These are phyloP conservation scores for Ciborinia camelliae DNA, from an alignment of 2,329 filamentous ascomycete species.

Conservation along the genomic window DNA sequence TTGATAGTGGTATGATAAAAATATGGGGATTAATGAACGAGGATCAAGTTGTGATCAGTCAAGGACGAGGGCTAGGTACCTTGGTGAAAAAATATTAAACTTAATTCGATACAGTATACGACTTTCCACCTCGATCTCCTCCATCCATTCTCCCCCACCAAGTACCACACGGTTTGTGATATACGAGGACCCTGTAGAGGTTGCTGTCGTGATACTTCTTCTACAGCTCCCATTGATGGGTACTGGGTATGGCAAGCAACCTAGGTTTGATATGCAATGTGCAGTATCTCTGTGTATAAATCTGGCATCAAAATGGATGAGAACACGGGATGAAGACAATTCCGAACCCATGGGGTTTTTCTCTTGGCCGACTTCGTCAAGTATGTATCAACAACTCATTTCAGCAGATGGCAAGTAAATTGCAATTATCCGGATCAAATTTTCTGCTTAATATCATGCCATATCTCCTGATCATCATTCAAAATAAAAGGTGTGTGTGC, in stretches of 20 bases:
- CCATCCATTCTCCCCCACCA: neutral
- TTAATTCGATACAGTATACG: too few relatives aligned
- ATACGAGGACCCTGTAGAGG: conserved; percentile 8
- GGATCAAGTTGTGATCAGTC: neutral
- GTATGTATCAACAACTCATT: neutral
- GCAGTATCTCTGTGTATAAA: neutral
- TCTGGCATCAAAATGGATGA: neutral
- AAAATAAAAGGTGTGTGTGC: conserved; percentile 11
- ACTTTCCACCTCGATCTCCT: neutral
- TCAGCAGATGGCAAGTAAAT: neutral
- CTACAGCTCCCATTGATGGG: neutral
- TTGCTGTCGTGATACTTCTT: neutral
- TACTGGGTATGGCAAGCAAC: neutral
- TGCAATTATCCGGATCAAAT: neutral
- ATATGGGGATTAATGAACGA: neutral
- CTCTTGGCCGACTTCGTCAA: neutral
- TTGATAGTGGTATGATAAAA: conserved; percentile 1
- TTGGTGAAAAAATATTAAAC: neutral
- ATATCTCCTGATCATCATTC: neutral
- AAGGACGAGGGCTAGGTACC: neutral
- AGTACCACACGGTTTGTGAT: neutral
- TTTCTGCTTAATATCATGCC: neutral
- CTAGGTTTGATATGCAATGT: neutral
- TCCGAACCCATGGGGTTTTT: neutral
- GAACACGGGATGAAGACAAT: neutral